These are phyloP conservation scores for Galerina marginata DNA, from an alignment of 768 basidiomycete genomes.

Conservation along the genomic window DNA sequence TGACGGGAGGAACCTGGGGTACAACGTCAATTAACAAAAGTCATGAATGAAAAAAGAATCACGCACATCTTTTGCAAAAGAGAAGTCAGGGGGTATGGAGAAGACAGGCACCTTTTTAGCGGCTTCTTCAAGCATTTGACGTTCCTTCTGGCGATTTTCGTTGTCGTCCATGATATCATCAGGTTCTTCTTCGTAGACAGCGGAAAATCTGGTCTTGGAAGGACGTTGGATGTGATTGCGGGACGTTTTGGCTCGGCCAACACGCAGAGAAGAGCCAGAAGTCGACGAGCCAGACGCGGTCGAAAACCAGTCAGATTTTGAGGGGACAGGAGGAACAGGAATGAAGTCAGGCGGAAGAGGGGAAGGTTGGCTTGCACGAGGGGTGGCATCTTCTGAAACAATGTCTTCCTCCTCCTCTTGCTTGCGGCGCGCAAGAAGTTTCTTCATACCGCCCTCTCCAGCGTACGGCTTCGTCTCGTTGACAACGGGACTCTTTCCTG, in stretches of 20 bases:
- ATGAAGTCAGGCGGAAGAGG: constrained; percentile 18
- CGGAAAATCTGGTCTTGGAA: constrained; percentile 66
- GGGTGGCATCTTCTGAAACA: constrained; percentile 11
- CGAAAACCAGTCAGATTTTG: constrained; percentile 36
- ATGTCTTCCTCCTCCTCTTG: constrained; percentile 54
- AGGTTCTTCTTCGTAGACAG: constrained; percentile 56
- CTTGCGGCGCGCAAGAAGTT: constrained; percentile 66
- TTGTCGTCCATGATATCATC: constrained; percentile 53
- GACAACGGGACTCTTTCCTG: constrained; percentile 44
- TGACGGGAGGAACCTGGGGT: constrained; percentile 31
- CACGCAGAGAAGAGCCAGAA: constrained; percentile 62
- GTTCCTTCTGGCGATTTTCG: constrained; percentile 47
- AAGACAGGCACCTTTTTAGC: constrained; percentile 61
- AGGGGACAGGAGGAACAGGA: constrained; percentile 17
- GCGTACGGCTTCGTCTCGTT: constrained; percentile 79
- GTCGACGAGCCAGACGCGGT: constrained; percentile 28
- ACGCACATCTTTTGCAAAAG: constrained; percentile 58
- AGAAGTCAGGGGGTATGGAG: constrained; percentile 66
- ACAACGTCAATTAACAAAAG: constrained; percentile 28
- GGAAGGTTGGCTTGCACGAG: constrained; percentile 14
- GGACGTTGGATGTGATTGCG: constrained; percentile 67
- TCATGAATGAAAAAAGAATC: constrained; percentile 2
- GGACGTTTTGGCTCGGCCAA: constrained; percentile 61
- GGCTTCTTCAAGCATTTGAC: constrained; percentile 56
- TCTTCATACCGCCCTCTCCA: constrained; percentile 81